These are phyloP conservation scores for Arthrobotrys sinensis DNA, from an alignment of 2,329 filamentous ascomycete species.

Conservation along the genomic window DNA sequence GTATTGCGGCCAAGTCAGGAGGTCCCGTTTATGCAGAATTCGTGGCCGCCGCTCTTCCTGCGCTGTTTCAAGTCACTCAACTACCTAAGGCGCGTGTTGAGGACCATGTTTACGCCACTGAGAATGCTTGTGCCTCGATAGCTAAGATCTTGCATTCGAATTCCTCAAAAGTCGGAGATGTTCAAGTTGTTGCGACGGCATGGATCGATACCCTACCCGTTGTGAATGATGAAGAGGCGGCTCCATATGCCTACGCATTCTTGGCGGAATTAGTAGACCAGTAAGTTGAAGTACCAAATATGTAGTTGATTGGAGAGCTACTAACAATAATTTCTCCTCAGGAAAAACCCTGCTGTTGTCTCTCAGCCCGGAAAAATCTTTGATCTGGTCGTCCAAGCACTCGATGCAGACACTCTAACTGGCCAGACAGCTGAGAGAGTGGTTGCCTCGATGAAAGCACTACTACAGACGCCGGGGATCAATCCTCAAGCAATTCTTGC, in stretches of 20 bases:
- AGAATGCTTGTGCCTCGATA: constrained; percentile 96
- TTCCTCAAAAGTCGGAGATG: constrained; percentile 80
- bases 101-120: constrained; percentile 95
- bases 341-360: constrained; percentile 87
- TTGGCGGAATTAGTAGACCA: constrained; percentile 91
- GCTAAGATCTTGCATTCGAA: constrained; percentile 98
- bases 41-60: constrained; percentile 82
- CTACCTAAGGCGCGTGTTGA: constrained; percentile 86
- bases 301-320: constrained; percentile 59
- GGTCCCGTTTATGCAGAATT: constrained; percentile 90
- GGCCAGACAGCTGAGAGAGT: constrained; percentile 85
- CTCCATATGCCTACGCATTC: constrained; percentile 95
- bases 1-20: constrained; percentile 93
- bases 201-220: constrained; percentile 95
- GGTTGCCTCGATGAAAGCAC: constrained; percentile 81
- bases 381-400: constrained; percentile 85
- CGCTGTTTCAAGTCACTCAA: constrained; percentile 86
- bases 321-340: constrained; percentile 68
- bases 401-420: constrained; percentile 91
- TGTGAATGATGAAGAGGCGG: constrained; percentile 95
- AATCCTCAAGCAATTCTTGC: constrained; percentile 83
- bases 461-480: constrained; percentile 81
- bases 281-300: constrained; percentile 72
- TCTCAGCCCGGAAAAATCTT: constrained; percentile 86
- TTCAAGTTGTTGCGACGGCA: constrained; percentile 81